Base-by-base conservation (phyloP, 2,329 filamentous ascomycete genomes). In the Clonostachys chloroleuca region DNA sequence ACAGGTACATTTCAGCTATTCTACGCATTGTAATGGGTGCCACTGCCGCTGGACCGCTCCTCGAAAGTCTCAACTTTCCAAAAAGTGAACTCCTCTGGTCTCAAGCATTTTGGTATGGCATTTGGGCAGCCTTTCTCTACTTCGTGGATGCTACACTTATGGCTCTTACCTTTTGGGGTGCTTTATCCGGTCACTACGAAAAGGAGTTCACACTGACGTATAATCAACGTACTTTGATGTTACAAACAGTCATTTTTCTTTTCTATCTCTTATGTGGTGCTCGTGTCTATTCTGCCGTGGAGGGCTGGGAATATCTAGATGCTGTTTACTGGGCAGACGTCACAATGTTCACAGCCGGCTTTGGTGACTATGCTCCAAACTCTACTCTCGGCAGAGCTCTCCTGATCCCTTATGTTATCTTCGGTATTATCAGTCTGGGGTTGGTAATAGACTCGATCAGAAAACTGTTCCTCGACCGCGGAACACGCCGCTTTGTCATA, bases 201-300 rank as follows among this genome's bases (percentile, higher is more conserved):
- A 86, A 89, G 55, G 84, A 90, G 57, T 96, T 96, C 55, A 73
- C 78, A 54, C 74, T 96, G 20, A 92, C 87, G 1, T 80, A 84
- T 46, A 86, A 86, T 51, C 92, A 96, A 64, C 80, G 92, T 10
- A 96, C 89, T 0, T 71, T 96, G 18, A 96, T 96, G 74, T 68
- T 96, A 30, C 92, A 96, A 65, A 95, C 90, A 2, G 95, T 95
- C 65, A 72, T 87, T 47, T 89, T 95, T 59, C 84, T 95, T 45
- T 68, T 89, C 43, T 96, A 94, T 73, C 71, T 96, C 0, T 82
- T 88, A 1, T 66, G 90, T 3, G 92, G 92, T 1, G 89, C 86
- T 1, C 78, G 84, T 1, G 69, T 95, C 0, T 96, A 94, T 59
- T 81, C 82, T 6, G 72, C 71, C 2, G 76, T 94, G 4, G 86